Evolutionary conservation across 2,329 filamentous ascomycete genomes (phyloP), one percentile per base, ranked within the genome.

Genomic region (Fusarium nelsonii): DNA sequence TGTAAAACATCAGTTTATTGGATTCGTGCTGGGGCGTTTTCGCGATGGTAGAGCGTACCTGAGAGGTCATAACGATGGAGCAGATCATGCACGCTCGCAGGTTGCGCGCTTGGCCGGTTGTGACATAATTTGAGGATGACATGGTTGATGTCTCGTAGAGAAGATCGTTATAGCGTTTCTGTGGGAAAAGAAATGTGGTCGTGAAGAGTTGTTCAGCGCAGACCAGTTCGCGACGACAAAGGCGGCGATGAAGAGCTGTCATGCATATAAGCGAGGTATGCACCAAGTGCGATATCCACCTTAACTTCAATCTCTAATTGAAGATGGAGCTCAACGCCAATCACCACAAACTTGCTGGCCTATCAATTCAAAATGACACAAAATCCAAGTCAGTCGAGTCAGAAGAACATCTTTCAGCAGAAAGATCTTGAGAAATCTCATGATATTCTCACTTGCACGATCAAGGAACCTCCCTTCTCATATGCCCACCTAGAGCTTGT

Each of bases 61-160:
- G 86, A 76, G 91, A 89, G 65, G 92, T 91, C 85, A 95, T 93
- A 70, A 98, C 93, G 78, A 98, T 92, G 56, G 93, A 95, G 88
- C 96, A 99, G 73, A 98, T 93, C 94, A 99, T 97, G 85, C 96
- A 99, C 76, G 96, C 96, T 81, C 96, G 94, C 73, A 97, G 88
- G 79, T 92, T 90, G 81, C 94, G 92, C 83, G 91, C 90, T 81
- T 96, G 92, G 78, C 85, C 86, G 8, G 92, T 87, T 16, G 91
- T 82, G 66, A 94, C 90, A 79, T 89, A 94, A 79, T 89, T 91
- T 60, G 83, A 78, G 16, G 73, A 71, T 16, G 74, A 80, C 82
- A 84, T 84, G 32, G 10, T 49, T 52, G 41, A 26, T 20, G 11
- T 28, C 39, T 33, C 23, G 36, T 23, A 37, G 32, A 15, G 26